Evolutionary conservation across 73 alveolate genomes (phyloP), one percentile per base, ranked within the genome.

Genomic region (Symbiodinium natans): DNA sequence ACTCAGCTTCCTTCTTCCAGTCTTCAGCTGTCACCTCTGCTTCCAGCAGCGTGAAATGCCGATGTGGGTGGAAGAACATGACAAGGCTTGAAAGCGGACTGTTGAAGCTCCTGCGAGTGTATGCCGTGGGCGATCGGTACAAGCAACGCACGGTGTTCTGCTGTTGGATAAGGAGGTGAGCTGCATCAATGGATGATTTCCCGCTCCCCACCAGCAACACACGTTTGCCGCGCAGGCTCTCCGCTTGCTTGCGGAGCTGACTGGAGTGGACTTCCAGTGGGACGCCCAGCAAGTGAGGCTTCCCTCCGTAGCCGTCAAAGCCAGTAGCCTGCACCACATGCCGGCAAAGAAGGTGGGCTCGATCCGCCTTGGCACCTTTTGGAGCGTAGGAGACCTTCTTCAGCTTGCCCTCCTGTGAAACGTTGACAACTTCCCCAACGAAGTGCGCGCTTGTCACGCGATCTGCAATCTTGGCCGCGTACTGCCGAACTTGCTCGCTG

Each of bases 261-360:
- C 83, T 71, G 83, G 83, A 71, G 83, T 71, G 83, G 10, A 71
- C 36, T n/a, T 71, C 83, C 36, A 71, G 15, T 71, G 83, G 83
- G 41, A 71, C 38, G 41, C 83, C 83, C 83, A 71, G 31, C 40
- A 71, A 29, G 5, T 71, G 83, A 71, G 83, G 83, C 23, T 71
- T 71, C 83, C n/a, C n/a, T n/a, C n/a, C 83, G 6, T 9, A 71
- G 83, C 83, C 83, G 31, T 71, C 83, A 29, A 71, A 71, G 83
- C 83, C 83, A 29, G 83, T 71, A 40, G 83, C 83, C 83, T 71
- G 83, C 83, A 71, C 83, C 40, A 71, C 83, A 71, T 71, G 83
- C 83, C n/a, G 83, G 36, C 41, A n/a, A n/a, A n/a, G n/a, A n/a
- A n/a, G n/a, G n/a, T n/a, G n/a, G n/a, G n/a, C n/a, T 29, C 31